Conservation (phyloP, 1,284 basidiomycete genomes). For the Naganishia cerealis region DNA sequence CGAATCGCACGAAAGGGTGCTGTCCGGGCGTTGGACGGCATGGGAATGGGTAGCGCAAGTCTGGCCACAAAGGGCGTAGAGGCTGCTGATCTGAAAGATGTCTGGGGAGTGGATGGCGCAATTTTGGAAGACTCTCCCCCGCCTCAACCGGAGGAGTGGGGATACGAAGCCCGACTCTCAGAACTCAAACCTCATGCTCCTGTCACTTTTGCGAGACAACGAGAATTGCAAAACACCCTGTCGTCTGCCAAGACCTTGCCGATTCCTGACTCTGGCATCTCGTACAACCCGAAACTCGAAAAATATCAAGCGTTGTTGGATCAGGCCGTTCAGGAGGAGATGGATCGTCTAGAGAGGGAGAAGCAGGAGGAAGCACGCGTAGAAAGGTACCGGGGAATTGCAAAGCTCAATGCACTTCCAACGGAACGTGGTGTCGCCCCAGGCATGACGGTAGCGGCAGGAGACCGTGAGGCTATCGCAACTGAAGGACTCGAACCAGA, state of each 20-base stretch:
- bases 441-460: slow-evolving; percentile 66
- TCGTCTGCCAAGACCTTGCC: slow-evolving; percentile 60
- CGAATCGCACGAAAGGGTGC: slow-evolving; percentile 71
- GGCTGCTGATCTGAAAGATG: slow-evolving; percentile 33
- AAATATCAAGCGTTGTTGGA: slow-evolving; percentile 75
- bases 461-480: slow-evolving; percentile 32
- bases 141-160: slow-evolving; percentile 37
- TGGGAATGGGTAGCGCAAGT: slow-evolving; percentile 39
- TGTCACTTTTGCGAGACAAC: slow-evolving; percentile 42
- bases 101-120: slow-evolving; percentile 32
- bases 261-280: slow-evolving; percentile 78
- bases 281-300: slow-evolving; percentile 85
- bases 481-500: slow-evolving; percentile 55
- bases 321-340: slow-evolving; percentile 69
- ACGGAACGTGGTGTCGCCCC: slow-evolving; percentile 43
- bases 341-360: slow-evolving; percentile 60
- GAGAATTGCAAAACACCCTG: slow-evolving; percentile 36
- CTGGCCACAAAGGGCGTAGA: slow-evolving; percentile 29
- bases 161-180: slow-evolving; percentile 5
- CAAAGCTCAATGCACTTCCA: slow-evolving; percentile 37
- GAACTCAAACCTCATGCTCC: slow-evolving; percentile 45
- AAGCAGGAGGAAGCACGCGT: slow-evolving; percentile 61
- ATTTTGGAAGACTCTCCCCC: slow-evolving; percentile 39
- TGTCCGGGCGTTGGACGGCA: slow-evolving; percentile 58
- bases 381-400: slow-evolving; percentile 58